A percentile compares a stretch with the other conserved stretches of the same genome.
Evolutionary conservation across 2,329 filamentous ascomycete species (phyloP).

Genomic region (Amauroascus niger): DNA sequence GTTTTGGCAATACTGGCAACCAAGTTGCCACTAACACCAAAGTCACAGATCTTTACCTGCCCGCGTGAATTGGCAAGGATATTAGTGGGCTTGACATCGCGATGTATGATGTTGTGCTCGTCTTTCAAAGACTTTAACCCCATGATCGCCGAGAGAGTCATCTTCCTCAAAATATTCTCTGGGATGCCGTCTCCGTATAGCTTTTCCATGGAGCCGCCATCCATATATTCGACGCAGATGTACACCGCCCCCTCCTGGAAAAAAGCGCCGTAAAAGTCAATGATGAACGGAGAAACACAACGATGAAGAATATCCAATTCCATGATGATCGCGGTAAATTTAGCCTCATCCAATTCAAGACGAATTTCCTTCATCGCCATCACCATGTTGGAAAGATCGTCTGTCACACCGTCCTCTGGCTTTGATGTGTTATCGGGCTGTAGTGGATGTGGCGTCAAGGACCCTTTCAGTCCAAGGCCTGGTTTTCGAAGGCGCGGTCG

Average conservation of each 20-base stretch:
- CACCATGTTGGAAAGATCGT: constrained; percentile 51
- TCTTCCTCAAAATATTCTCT: constrained; percentile 78
- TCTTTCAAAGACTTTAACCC: constrained; percentile 91
- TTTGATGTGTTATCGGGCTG: not conserved
- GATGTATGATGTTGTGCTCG: constrained; percentile 97
- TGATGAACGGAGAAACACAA: constrained; percentile 89
- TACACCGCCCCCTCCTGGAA: constrained; percentile 98
- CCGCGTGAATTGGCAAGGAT: constrained; percentile 83
- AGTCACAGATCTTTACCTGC: constrained; percentile 97
- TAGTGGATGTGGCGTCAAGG: constrained; percentile 28
- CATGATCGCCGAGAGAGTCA: constrained; percentile 80
- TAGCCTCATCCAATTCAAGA: constrained; percentile 88
- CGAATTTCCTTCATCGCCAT: constrained; percentile 99
- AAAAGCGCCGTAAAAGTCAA: constrained; percentile 97
- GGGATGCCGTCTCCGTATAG: constrained; percentile 84
- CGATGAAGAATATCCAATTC: constrained; percentile 93
- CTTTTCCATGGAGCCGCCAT: constrained; percentile 95
- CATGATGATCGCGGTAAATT: constrained; percentile 95
- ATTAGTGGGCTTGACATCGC: constrained; percentile 98
- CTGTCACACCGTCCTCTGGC: constrained; percentile 22
- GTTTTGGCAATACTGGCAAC: constrained; percentile 97
- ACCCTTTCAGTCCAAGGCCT: constrained; percentile 50
- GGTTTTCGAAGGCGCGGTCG: constrained; percentile 55
- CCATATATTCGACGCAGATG: constrained; percentile 99
- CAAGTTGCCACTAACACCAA: constrained; percentile 90